Evolutionary conservation across 2,329 filamentous ascomycete species (phyloP), one percentile per base, ranked within the genome.

Genomic region (Paracorniculantispora psalliotae): DNA sequence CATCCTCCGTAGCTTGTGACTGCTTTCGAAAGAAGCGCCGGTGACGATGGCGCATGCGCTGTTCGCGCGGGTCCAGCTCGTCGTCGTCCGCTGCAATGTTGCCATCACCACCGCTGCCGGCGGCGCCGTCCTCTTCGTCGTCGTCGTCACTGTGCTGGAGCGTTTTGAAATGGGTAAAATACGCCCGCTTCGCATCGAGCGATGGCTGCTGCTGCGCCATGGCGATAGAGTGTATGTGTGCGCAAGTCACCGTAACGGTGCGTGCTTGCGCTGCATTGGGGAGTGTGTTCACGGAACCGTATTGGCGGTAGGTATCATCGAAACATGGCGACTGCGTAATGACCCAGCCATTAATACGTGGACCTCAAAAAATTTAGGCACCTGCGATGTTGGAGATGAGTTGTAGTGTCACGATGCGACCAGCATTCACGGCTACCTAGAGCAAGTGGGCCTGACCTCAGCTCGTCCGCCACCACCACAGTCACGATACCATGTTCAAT

Each of bases 181-280:
- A 80, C 0, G 71, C 75, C 23, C 67, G 49, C 64, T 83, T 83
- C 37, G 78, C 75, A 52, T 71, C 64, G 7, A 77, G 61, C 10
- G 68, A 54, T 17, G 59, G 52, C 46, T 59, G 25, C 5, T 48
- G 48, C n/a, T 33, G 26, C 26, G 35, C 35, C 70, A 72, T 72
- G 57, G 5, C 61, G 49, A 17, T 43, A 21, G 17, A 26, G 15
- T 33, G 13, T 12, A 28, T 17, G 17, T 33, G 30, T 6, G 30
- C 6, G 6, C 12, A 6, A 6, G 49, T 37, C 49, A 53, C n/a
- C 37, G 37, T 21, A 4, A 43, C 19, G 17, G 19, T 30, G 25
- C n/a, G 19, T 19, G 35, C 21, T 8, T 17, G 49, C 28, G 30
- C 35, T 8, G 47, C 47, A 35, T 33, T 12, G 12, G n/a, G 8